These are phyloP conservation scores for Eugenia klotzschiana DNA, from an alignment of 441 rosid genomes.

Conservation along the genomic window DNA sequence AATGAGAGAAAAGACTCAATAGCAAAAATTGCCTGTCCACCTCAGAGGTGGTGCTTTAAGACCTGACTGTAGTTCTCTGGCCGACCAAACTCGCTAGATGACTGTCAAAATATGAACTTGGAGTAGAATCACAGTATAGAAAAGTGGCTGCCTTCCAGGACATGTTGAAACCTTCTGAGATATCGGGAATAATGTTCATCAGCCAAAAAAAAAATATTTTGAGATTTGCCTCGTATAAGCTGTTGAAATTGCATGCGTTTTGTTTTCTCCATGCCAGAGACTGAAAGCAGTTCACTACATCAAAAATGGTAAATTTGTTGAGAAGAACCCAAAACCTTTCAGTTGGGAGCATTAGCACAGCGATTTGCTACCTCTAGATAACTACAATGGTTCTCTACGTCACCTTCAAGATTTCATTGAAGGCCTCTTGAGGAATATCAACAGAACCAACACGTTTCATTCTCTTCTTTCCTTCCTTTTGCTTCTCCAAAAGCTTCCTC, in stretches of 20 bases:
- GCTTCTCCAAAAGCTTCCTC: conserved; percentile 85
- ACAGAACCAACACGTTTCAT: conserved; percentile 97
- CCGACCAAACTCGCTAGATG: neutral
- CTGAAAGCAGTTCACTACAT: neutral
- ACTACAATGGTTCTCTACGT: conserved; percentile 20
- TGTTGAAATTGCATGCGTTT: neutral
- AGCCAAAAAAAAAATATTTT: too few species aligned
- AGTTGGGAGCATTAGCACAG: neutral
- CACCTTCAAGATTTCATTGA: conserved; percentile 78
- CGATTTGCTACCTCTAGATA: neutral
- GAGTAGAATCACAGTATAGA: neutral
- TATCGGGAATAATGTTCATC: neutral
- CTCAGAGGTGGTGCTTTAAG: neutral
- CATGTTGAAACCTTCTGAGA: neutral
- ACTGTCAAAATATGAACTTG: neutral
- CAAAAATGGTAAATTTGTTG: neutral
- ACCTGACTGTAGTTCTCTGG: neutral
- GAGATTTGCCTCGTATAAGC: neutral
- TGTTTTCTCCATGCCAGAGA: neutral
- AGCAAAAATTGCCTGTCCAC: neutral
- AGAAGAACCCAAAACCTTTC: neutral
- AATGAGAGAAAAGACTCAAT: neutral
- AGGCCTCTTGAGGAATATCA: conserved; percentile 96
- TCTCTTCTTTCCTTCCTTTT: conserved; percentile 93
- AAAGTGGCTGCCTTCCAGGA: neutral